Base-by-base conservation (phyloP, 768 basidiomycete genomes). In the Porphyrellus cyaneotinctus region DNA sequence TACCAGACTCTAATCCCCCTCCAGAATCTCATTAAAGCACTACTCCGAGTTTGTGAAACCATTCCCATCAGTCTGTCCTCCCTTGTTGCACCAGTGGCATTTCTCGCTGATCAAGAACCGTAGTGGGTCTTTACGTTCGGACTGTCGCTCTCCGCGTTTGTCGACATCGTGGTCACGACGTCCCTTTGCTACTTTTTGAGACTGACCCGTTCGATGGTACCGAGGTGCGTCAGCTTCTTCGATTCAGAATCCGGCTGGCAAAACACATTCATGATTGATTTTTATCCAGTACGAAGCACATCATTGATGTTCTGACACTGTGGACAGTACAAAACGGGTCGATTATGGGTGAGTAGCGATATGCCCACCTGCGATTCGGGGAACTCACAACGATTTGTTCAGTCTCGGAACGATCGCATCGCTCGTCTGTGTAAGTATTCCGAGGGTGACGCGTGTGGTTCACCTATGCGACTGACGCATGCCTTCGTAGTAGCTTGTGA, bases 121-220 rank as follows among this genome's bases (percentile, higher is more conserved):
- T 32, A 81, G 77, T 75, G 72, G 69, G 58, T 73, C 6, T 78
- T 80, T 54, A 79, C 79, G 3, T 58, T 70, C 1, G 79, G 78
- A 10, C 64, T 81, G 0, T 60, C 70, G 1, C 67, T 81, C 2
- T 80, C 79, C 5, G 74, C 74, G 2, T 49, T 69, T 6, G 63
- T 78, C 32, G 80, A 82, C 54, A 56, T 80, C 42, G 49, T 78
- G 15, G 78, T 80, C 47, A 77, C 76, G 8, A 61, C 42, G 3
- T 70, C 62, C n/a, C 66, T 81, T 22, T 76, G 74, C 51, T 73
- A 68, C 47, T 70, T 74, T 28, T 64, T 82, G 18, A 63, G 66
- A 52, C 64, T 60, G 30, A 76, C 70, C 35, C 69, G 72, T 24
- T 76, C 72, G 31, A 53, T 61, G 31, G 54, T 72, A 43, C 61